Percentiles rank a stretch among this genome's conserved stretches.
Conservation (phyloP, 129 eudicot genomes). For the Flaveria trinervia region DNA sequence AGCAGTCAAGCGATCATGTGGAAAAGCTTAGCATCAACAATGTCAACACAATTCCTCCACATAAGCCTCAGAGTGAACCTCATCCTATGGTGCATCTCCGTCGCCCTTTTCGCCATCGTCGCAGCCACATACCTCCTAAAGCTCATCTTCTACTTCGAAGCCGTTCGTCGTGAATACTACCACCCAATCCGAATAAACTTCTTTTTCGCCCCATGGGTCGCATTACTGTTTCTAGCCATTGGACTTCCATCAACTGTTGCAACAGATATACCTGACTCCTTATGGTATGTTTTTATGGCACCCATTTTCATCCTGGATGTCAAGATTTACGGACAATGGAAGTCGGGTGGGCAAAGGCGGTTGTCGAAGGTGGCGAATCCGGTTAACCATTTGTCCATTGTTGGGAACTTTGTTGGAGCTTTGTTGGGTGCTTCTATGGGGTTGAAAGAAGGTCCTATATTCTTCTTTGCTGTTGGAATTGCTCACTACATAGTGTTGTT, state of each 20-base stretch:
- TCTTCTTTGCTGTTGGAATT: constrained; percentile 79
- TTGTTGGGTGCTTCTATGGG: constrained; percentile 80
- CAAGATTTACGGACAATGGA: constrained; percentile 89
- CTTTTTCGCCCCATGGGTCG: constrained; percentile 82
- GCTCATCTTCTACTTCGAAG: constrained; percentile 70
- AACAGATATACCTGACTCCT: constrained; percentile 32
- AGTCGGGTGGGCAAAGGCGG: constrained; percentile 80
- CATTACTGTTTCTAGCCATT: constrained; percentile 55
- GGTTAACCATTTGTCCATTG: constrained; percentile 64
- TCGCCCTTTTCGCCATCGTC: constrained; percentile 43
- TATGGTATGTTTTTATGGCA: constrained; percentile 73
- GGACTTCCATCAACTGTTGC: constrained; percentile 62
- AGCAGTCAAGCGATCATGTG: constrained; percentile 86
- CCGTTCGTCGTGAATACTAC: constrained; percentile 77
- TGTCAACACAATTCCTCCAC: constrained; percentile 57
- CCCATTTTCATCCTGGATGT: constrained; percentile 63
- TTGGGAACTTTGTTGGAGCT: constrained; percentile 83
- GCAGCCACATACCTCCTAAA: constrained; percentile 49
- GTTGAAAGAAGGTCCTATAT: constrained; percentile 77
- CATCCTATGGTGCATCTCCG: constrained; percentile 58
- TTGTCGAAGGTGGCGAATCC: constrained; percentile 90
- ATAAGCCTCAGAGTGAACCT: constrained; percentile 52
- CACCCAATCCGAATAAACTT: constrained; percentile 77
- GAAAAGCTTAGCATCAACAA: constrained; percentile 55
- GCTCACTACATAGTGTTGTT: constrained; percentile 78